phyloP scores from a whole-genome alignment of 2,329 filamentous ascomycete species.

The Trichoderma harzianum region DNA sequence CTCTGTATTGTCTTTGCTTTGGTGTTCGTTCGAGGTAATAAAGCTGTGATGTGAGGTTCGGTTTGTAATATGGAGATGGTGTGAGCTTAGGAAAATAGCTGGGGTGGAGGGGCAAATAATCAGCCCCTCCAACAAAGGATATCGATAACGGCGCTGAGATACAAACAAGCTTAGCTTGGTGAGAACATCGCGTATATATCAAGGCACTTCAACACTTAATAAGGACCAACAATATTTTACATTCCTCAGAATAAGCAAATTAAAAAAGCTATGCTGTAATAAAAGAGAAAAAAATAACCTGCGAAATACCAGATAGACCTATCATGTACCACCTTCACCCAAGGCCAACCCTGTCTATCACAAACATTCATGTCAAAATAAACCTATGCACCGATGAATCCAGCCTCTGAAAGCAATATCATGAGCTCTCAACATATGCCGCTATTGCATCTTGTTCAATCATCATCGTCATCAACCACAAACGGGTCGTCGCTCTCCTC shows the following conservation, averaged over 20 bases:
- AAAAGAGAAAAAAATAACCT: neutral
- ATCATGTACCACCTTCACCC: neutral
- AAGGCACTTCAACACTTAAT: neutral
- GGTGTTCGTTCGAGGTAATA: neutral
- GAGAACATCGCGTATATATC: neutral
- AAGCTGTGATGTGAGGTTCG: neutral
- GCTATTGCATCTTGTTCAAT: slow-evolving; percentile 22
- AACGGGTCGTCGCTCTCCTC: slow-evolving; percentile 44
- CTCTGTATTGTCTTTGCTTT: neutral
- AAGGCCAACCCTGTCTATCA: neutral
- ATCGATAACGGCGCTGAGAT: neutral
- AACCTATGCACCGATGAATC: neutral
- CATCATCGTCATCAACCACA: slow-evolving; percentile 44
- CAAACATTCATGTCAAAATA: neutral
- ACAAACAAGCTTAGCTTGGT: neutral
- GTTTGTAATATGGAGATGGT: neutral
- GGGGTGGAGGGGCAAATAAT: neutral
- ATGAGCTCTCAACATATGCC: neutral
- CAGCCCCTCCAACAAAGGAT: neutral
- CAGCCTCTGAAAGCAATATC: neutral
- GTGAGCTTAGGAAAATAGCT: neutral
- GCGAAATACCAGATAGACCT: neutral
- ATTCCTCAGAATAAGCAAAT: neutral
- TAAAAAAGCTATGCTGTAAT: neutral
- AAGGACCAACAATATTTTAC: neutral